Conservation (phyloP, 2,329 filamentous ascomycete genomes). For the Xylogone sp. region DNA sequence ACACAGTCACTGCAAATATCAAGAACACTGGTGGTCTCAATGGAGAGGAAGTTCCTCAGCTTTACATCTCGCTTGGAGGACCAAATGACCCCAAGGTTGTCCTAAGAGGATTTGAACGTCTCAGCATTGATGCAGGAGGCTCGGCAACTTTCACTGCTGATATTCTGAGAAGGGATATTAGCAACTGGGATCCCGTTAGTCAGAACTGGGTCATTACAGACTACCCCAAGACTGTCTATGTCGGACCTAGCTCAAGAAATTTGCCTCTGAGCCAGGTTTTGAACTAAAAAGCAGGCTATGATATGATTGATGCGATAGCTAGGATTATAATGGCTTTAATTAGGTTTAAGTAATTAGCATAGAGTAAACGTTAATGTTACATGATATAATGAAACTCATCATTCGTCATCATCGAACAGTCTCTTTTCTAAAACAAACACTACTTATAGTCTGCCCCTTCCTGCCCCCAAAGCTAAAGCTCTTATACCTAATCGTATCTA, state of each 20-base stretch:
- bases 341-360: too few species aligned
- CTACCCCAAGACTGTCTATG: slow-evolving; percentile 27
- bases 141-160: slow-evolving; percentile 62
- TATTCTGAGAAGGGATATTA: slow-evolving; percentile 76
- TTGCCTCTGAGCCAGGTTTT: slow-evolving; percentile 22
- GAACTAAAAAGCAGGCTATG: slow-evolving; percentile 1
- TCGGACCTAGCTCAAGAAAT: slow-evolving; percentile 27
- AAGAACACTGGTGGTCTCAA: slow-evolving; percentile 49
- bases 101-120: slow-evolving; percentile 77
- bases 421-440: slow-evolving; percentile 69
- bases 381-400: too few species aligned
- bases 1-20: slow-evolving; percentile 48
- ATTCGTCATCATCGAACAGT: slow-evolving; percentile 4
- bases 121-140: slow-evolving; percentile 68
- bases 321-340: too few species aligned
- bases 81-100: slow-evolving; percentile 62
- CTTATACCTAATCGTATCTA: slow-evolving; percentile 72
- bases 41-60: slow-evolving; percentile 56
- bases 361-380: too few species aligned
- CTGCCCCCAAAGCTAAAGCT: slow-evolving; percentile 86
- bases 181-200: slow-evolving; percentile 75
- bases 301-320: background rate
- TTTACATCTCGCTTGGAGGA: slow-evolving; percentile 78
- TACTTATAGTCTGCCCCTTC: slow-evolving; percentile 86
- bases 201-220: slow-evolving; percentile 73